phyloP scores from a whole-genome alignment of 345 rosid species.

The Eucalyptus curtisii region DNA sequence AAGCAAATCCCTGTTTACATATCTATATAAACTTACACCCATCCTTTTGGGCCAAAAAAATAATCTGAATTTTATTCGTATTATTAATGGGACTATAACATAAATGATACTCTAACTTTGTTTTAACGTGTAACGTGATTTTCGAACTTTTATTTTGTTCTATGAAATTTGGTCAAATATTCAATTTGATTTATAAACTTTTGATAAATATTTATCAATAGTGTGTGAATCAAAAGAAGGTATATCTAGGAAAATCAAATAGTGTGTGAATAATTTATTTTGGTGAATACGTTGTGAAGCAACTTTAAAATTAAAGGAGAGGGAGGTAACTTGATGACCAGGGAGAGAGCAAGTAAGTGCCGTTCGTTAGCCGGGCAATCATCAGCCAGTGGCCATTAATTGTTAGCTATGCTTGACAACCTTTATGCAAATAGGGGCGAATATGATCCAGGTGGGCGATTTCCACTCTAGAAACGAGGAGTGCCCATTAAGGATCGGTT shows the following conservation, averaged over 20 bases:
- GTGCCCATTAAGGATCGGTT: rapidly evolving
- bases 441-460: no score
- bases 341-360: not conserved
- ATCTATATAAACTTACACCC: not conserved
- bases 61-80: not conserved
- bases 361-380: not conserved
- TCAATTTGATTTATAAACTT: rapidly evolving
- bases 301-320: not conserved
- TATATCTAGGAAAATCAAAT: no score
- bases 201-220: no score
- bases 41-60: not conserved
- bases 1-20: not conserved
- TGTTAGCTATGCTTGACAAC: not conserved
- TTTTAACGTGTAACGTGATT: no score
- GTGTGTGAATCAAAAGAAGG: no score
- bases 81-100: not conserved
- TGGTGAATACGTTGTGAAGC: not conserved
- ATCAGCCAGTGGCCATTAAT: not conserved
- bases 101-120: no score
- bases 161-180: rapidly evolving
- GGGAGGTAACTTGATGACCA: not conserved
- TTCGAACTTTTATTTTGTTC: no score
- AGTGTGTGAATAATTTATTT: not conserved
- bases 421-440: not conserved
- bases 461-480: no score